Conservation (phyloP, 108 stramenopile genomes). For the Nannochloropsis oceanica region DNA sequence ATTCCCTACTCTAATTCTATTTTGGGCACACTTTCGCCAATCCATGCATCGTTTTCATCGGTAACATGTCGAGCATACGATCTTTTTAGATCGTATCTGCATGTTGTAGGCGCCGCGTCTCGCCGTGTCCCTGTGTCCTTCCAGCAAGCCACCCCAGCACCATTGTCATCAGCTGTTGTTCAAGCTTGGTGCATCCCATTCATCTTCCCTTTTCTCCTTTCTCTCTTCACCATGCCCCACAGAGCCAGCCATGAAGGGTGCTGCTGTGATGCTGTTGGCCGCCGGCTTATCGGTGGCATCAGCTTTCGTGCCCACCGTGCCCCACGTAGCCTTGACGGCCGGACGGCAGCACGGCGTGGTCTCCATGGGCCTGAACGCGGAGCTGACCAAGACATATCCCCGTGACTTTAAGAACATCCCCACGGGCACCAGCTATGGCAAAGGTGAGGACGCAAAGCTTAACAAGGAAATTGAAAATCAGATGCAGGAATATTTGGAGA, state of each 20-base stretch:
- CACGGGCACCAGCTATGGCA: slow-evolving; percentile 36
- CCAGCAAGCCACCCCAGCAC: too few relatives aligned
- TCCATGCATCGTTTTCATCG: too few relatives aligned
- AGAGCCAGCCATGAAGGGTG: neutral
- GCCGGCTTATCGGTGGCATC: neutral
- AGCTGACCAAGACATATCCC: slow-evolving; percentile 35
- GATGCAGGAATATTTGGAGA: slow-evolving; percentile 7
- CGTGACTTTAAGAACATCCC: slow-evolving; percentile 41
- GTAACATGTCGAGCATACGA: too few relatives aligned
- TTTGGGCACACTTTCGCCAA: too few relatives aligned
- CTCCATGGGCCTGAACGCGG: slow-evolving; percentile 35
- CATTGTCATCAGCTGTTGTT: too few relatives aligned
- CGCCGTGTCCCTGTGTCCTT: too few relatives aligned
- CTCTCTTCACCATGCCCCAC: too few relatives aligned
- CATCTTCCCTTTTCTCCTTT: too few relatives aligned
- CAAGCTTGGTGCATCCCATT: too few relatives aligned
- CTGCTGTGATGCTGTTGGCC: neutral
- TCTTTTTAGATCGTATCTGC: too few relatives aligned
- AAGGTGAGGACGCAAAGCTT: slow-evolving; percentile 19
- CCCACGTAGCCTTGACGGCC: neutral
- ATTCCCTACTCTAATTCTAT: too few relatives aligned
- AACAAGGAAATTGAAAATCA: slow-evolving; percentile 21
- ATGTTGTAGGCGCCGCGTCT: too few relatives aligned
- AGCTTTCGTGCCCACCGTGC: neutral
- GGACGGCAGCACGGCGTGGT: neutral